phyloP scores from a whole-genome alignment of 2,329 filamentous ascomycete species.

The Pleomassaria siparia region DNA sequence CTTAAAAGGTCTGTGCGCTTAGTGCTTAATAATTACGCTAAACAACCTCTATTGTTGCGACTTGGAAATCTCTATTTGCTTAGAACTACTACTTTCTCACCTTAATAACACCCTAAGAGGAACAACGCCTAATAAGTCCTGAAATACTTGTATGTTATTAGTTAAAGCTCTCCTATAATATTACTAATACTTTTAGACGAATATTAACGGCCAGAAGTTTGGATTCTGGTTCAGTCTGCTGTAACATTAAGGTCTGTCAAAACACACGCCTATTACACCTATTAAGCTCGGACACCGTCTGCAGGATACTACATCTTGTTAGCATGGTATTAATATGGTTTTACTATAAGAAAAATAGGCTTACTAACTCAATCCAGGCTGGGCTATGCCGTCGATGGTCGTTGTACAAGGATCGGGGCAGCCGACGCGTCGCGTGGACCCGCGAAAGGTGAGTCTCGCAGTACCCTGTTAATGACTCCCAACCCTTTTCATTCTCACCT shows the following conservation, averaged over 20 bases:
- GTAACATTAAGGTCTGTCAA: background rate
- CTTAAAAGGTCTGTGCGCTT: no score
- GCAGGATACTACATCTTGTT: background rate
- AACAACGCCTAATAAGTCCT: background rate
- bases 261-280: background rate
- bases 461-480: background rate
- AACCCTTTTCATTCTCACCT: slow-evolving; percentile 8
- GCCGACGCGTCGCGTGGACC: slow-evolving; percentile 19
- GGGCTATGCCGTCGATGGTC: slow-evolving; percentile 32
- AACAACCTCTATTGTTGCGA: no score
- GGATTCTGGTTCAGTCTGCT: no score
- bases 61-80: no score
- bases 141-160: slow-evolving; percentile 7
- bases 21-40: no score
- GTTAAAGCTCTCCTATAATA: background rate
- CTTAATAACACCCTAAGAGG: no score
- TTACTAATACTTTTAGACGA: slow-evolving; percentile 4
- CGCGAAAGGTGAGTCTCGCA: slow-evolving; percentile 24
- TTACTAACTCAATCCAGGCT: slow-evolving; percentile 11
- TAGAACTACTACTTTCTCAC: background rate
- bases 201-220: no score
- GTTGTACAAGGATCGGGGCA: slow-evolving; percentile 24
- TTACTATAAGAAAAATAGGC: background rate
- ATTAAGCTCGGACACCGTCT: background rate
- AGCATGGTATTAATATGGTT: background rate